Evolutionary conservation across 83 land plant species (phyloP).

Genomic region (Diphasiastrum complanatum): DNA sequence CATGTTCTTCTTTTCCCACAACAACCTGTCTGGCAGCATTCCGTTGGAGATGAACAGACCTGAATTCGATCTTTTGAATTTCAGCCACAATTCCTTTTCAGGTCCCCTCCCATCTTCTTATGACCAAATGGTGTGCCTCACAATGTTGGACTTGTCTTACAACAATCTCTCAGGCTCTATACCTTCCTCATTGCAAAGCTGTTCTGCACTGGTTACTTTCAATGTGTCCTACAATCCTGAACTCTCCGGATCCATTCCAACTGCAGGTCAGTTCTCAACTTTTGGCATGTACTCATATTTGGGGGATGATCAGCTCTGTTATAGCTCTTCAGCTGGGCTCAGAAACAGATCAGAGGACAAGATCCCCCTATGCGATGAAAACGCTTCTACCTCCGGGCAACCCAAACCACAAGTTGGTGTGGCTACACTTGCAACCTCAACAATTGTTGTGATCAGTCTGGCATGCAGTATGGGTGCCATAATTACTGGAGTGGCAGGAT

Average conservation of each 20-base stretch:
- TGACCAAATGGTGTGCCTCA: constrained; percentile 29
- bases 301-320: constrained; percentile 7
- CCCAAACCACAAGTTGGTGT: too few species aligned
- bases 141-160: constrained; percentile 35
- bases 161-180: constrained; percentile 49
- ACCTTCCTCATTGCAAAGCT: too few species aligned
- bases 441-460: constrained; percentile 7
- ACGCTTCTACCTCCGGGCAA: not conserved
- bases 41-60: constrained; percentile 39
- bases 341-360: not conserved
- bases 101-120: constrained; percentile 54
- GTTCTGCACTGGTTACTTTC: too few species aligned
- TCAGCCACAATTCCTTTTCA: constrained; percentile 36
- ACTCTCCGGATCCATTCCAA: too few species aligned
- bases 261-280: too few species aligned
- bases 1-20: constrained; percentile 30
- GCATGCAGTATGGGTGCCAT: constrained; percentile 5
- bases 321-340: not conserved
- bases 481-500: not conserved
- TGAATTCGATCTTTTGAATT: constrained; percentile 32
- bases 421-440: not conserved
- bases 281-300: not conserved
- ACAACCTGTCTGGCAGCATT: constrained; percentile 37
- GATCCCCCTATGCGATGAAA: not conserved
- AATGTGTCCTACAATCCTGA: too few species aligned